Evolutionary conservation across 768 basidiomycete genomes (phyloP).

Genomic region (Phylloporus sp.): DNA sequence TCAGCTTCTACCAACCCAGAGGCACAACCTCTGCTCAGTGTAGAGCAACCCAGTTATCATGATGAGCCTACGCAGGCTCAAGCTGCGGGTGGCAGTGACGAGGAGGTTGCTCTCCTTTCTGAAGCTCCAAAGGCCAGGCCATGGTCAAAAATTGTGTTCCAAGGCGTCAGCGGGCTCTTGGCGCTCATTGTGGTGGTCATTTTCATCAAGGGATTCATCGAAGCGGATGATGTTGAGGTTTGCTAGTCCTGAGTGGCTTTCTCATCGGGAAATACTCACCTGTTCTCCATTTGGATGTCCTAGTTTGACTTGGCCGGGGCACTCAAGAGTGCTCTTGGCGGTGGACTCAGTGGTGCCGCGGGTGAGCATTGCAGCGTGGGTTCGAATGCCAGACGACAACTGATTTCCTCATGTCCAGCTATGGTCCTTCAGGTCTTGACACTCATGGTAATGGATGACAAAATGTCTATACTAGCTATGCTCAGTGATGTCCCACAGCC

Average conservation of each 20-base stretch:
- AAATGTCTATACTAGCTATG: not conserved
- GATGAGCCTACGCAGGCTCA: slow-evolving; percentile 1
- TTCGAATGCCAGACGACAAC: not conserved
- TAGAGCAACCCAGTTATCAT: slow-evolving; percentile 15
- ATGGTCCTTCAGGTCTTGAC: slow-evolving; percentile 94
- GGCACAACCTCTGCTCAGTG: slow-evolving; percentile 22
- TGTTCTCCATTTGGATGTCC: slow-evolving; percentile 16
- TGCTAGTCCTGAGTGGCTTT: slow-evolving; percentile 16
- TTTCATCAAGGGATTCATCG: slow-evolving; percentile 69
- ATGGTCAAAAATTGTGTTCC: slow-evolving; percentile 20
- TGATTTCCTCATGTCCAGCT: slow-evolving; percentile 40
- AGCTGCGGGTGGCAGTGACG: slow-evolving; percentile 9
- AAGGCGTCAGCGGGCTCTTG: slow-evolving; percentile 33
- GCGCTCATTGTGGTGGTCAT: slow-evolving; percentile 41
- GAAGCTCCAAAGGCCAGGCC: slow-evolving; percentile 7
- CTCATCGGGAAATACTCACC: slow-evolving; percentile 47
- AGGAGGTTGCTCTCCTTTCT: slow-evolving; percentile 9
- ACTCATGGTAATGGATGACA: slow-evolving; percentile 53
- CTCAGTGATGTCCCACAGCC: slow-evolving; percentile 45
- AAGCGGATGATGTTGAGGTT: slow-evolving; percentile 65
- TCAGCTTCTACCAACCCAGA: slow-evolving; percentile 8
- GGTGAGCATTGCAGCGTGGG: slow-evolving; percentile 36
- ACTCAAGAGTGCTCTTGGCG: slow-evolving; percentile 79
- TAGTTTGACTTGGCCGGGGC: slow-evolving; percentile 82
- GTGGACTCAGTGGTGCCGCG: slow-evolving; percentile 86